phyloP scores from a whole-genome alignment of 148 eudicot genomes.

The Spergularia marina region DNA sequence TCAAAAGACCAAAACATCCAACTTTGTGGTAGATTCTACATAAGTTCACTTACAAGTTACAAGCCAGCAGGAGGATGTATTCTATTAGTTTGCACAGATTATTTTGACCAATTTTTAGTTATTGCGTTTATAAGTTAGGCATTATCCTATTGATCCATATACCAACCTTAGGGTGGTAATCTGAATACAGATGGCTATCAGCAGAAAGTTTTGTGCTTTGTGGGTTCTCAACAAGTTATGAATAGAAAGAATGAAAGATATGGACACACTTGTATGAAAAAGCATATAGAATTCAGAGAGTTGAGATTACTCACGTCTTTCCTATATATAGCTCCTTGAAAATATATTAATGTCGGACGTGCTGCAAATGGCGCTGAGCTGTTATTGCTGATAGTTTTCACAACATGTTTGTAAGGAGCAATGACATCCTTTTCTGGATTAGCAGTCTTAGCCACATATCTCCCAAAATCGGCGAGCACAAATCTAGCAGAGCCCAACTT shows the following conservation, averaged over 20 bases:
- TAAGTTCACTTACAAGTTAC: not conserved
- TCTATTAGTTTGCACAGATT: not conserved
- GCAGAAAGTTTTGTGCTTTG: not conserved
- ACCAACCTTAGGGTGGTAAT: not conserved
- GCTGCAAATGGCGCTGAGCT: constrained; percentile 55
- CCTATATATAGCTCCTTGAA: constrained; percentile 93
- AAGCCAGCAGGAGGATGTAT: not conserved
- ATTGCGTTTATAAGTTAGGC: not conserved
- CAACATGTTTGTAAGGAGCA: constrained; percentile 93
- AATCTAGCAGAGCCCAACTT: constrained; percentile 69
- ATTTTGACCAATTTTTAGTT: not conserved
- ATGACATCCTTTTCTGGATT: constrained; percentile 84
- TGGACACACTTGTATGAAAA: too few relatives aligned
- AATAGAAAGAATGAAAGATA: too few relatives aligned
- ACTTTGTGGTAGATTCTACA: not conserved
- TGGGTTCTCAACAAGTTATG: too few relatives aligned
- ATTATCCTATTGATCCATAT: not conserved
- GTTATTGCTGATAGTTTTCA: constrained; percentile 39
- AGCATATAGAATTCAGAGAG: not conserved
- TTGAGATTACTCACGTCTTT: constrained; percentile 72
- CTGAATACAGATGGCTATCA: not conserved
- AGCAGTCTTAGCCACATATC: constrained; percentile 63
- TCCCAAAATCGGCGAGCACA: constrained; percentile 90
- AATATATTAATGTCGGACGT: constrained; percentile 70
- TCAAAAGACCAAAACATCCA: not conserved